phyloP scores from a whole-genome alignment of 2,329 filamentous ascomycete species.

The Diaporthe caulivora region DNA sequence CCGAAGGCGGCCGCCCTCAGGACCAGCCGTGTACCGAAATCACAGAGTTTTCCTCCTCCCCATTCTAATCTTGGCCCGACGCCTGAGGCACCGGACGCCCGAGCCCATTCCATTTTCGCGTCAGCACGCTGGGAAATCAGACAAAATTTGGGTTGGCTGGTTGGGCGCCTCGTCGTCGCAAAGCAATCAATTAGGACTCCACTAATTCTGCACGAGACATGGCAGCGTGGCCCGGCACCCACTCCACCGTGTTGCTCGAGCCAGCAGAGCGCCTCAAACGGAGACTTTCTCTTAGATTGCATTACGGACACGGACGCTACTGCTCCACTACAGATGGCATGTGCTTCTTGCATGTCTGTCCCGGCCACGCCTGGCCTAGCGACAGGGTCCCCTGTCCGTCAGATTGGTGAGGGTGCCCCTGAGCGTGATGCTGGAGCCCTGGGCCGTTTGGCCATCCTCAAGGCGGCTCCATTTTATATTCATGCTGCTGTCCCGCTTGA shows the following conservation, averaged over 20 bases:
- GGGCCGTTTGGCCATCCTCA: not conserved
- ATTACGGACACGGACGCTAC: slow-evolving; percentile 38
- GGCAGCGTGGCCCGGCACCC: slow-evolving; percentile 27
- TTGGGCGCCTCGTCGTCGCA: slow-evolving; percentile 36
- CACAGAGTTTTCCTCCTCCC: not conserved
- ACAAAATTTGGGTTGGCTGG: slow-evolving; percentile 35
- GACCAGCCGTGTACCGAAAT: slow-evolving; percentile 24
- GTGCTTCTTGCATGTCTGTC: slow-evolving; percentile 34
- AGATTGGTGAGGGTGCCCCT: slow-evolving; percentile 26
- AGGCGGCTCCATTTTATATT: slow-evolving; percentile 16
- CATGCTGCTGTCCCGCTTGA: slow-evolving; percentile 29
- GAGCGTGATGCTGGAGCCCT: not conserved
- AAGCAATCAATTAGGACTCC: slow-evolving; percentile 38
- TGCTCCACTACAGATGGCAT: slow-evolving; percentile 40
- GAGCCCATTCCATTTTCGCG: slow-evolving; percentile 7
- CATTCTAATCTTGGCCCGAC: slow-evolving; percentile 28
- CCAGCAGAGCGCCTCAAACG: slow-evolving; percentile 35
- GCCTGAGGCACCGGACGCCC: slow-evolving; percentile 23
- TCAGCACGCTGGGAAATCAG: slow-evolving; percentile 17
- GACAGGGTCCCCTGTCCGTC: slow-evolving; percentile 30
- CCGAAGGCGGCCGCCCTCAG: slow-evolving; percentile 8
- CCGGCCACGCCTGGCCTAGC: slow-evolving; percentile 28
- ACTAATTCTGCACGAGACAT: slow-evolving; percentile 32
- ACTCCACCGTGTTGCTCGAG: slow-evolving; percentile 4
- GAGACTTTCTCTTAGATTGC: slow-evolving; percentile 40